Evolutionary conservation across 495 filamentous ascomycete species (phyloP), one percentile per base, ranked within the genome.

Genomic region (Pyrenula massariospora): DNA sequence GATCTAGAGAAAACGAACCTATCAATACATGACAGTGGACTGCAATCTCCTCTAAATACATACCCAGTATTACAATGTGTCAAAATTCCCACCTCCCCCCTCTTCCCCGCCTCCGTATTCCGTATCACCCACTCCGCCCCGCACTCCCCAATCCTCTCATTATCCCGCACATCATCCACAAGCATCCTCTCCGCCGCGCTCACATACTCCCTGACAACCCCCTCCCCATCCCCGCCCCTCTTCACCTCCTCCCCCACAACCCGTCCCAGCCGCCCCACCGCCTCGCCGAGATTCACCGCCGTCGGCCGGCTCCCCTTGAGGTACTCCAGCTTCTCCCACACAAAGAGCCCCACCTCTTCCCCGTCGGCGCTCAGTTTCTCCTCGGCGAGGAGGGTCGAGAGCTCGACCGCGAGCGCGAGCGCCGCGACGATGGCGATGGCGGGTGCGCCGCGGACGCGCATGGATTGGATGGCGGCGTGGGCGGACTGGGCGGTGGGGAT

Each of bases 31-130:
- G n/a, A n/a, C n/a, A n/a, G n/a, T n/a, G n/a, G n/a, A 60, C 21
- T 24, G 23, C 1, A 36, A 49, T 52, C 15, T 57, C 12, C 12
- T 31, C 42, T 25, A 52, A 51, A 52, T 12, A 64, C 80, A 54
- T 75, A 89, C 80, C 93, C 94, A 2, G 93, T 97, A 68, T 98
- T 98, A 72, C 93, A 98, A 70, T 98, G 93, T 22, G 93, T 98
- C 59, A 98, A 67, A 25, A 97, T 84, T 10, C 84, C 85, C 19
- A 84, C 76, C 65, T 74, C 75, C 51, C 67, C 74, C 25, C 74
- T 55, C 53, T 60, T 47, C 50, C 68, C 52, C 65, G 50, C 64
- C 62, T 54, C 54, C 59, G 63, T 48, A 60, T 84, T 72, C 20
- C 71, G 66, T 53, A 77, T 66, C 31, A 98, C 84, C 88, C 92